Base-by-base conservation (phyloP, 2,329 filamentous ascomycete species). In the Phoma sp. region DNA sequence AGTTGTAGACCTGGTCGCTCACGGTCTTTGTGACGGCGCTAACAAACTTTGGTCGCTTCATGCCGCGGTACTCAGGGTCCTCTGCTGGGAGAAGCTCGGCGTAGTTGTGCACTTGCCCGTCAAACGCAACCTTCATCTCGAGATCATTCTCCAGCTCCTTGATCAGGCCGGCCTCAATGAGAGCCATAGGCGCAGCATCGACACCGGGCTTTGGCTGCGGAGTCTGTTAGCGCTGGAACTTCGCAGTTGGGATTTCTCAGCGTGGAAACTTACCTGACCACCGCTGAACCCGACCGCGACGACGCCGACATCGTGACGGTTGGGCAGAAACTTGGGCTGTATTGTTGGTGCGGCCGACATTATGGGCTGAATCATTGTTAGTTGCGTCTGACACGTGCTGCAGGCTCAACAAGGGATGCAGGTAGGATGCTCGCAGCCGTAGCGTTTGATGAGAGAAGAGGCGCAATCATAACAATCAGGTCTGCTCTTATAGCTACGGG, bases 271-370 rank as follows among this genome's bases (percentile, higher is more conserved):
- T 86, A 95, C 92, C 86, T 97, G 95, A 52, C 95, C 95, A 63
- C 93, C 93, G 48, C 92, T 96, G 81, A 98, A 99, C 59, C 93
- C 93, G 33, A 98, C 95, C 44, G 93, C 92, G 33, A 98, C 91
- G 52, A 99, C 85, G 59, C 93, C 95, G 61, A 99, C 83, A 70
- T 98, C 88, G 70, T 90, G 83, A 29, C 87, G 85, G 71, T 88
- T 83, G 60, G 88, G 82, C 65, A 98, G 88, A 80, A 97, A 98
- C 71, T 89, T 92, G 57, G 85, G 82, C 43, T 79, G 71, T 58
- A 87, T 81, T 6, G 83, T 84, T 4, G 85, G 81, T 29, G 85
- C 83, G 50, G 78, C 77, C 30, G 82, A 83, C 81, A 84, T 84
- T 11, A 35, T 50, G 50, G 22, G 24, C 52, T 49, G 40, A 18